Base-by-base conservation (phyloP, 164 flowering plant species). In the Vitis amurensis region DNA sequence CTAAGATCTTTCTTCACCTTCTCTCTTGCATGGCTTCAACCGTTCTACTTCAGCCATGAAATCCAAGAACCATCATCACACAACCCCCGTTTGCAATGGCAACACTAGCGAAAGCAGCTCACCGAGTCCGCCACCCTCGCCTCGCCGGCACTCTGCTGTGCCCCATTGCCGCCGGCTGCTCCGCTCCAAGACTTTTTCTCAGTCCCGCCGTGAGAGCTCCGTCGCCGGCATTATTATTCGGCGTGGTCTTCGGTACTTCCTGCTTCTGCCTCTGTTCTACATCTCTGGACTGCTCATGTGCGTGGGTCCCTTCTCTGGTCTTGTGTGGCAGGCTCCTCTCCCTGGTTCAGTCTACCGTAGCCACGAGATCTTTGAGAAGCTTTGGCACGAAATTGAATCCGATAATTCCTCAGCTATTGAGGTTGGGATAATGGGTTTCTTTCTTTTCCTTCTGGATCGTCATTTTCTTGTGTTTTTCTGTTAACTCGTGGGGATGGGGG, bases 301-400 rank as follows among this genome's bases (percentile, higher is more conserved):
- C 52, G 80, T 83, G 4, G 88, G 93, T 1, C 83, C 86, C 27
- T 78, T 89, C 70, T 75, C 89, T 11, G 63, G 70, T n/a, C 60
- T 89, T 55, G 14, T 88, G 56, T 65, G 78, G 60, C 75, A 74
- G 2, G 44, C 67, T 31, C 78, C 84, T 16, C 73, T 71, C n/a
- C 96, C 98, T 27, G 94, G 97, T 11, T 87, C 97, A 0, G 69
- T 90, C 11, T 94, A 94, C 74, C 88, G 87, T 1, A 89, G 92
- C 74, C 90, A 79, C 50, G 76, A 84, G 78, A 69, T 87, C 56
- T 91, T 90, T 60, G 64, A 66, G 66, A 85, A 82, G 70, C 88
- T 94, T 14, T 81, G 91, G 89, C 78, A 67, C 60, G 80, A 86
- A 17, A 89, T 94, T 67, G 78, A 68, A 44, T 64, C 82, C 0